Percentiles rank a stretch among this genome's conserved stretches.
phyloP scores from a whole-genome alignment of 2,329 filamentous ascomycete genomes.

The Madurella fahalii region DNA sequence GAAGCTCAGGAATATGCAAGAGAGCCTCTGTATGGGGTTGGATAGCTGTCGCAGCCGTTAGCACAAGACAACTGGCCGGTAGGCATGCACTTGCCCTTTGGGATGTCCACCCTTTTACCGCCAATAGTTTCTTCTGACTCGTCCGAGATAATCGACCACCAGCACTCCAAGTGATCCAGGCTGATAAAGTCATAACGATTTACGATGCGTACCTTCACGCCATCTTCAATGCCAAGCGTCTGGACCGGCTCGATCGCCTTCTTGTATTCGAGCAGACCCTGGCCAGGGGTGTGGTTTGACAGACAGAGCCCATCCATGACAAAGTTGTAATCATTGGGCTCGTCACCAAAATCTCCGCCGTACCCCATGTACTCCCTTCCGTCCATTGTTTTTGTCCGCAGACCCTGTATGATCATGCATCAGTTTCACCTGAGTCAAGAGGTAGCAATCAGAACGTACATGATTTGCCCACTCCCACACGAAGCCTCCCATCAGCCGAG shows the following conservation, averaged over 20 bases:
- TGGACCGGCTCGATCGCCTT: conserved; percentile 58
- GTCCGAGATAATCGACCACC: conserved; percentile 41
- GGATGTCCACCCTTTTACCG: conserved; percentile 36
- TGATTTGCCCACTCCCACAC: conserved; percentile 61
- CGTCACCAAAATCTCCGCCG: conserved; percentile 54
- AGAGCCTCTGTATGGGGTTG: conserved; percentile 40
- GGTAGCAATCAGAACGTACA: conserved; percentile 25
- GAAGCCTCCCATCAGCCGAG: conserved; percentile 57
- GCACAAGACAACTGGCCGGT: neutral
- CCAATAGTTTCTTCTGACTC: conserved; percentile 26
- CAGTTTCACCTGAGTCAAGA: neutral
- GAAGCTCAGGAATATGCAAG: conserved; percentile 33
- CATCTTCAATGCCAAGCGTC: conserved; percentile 40
- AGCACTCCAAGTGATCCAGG: conserved; percentile 47
- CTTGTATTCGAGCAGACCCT: conserved; percentile 51
- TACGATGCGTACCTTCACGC: conserved; percentile 40
- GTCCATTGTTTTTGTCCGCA: conserved; percentile 40
- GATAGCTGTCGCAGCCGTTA: conserved; percentile 32
- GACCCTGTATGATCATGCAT: conserved; percentile 24
- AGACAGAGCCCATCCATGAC: conserved; percentile 48
- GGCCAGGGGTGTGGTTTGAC: conserved; percentile 46
- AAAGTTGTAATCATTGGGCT: conserved; percentile 54
- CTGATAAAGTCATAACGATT: conserved; percentile 53
- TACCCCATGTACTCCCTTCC: conserved; percentile 49
- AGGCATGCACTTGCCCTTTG: conserved; percentile 32